A percentile compares a stretch with the other conserved stretches of the same genome.
phyloP scores from a whole-genome alignment of 2,329 filamentous ascomycete genomes.

The Fusarium drepaniforme region DNA sequence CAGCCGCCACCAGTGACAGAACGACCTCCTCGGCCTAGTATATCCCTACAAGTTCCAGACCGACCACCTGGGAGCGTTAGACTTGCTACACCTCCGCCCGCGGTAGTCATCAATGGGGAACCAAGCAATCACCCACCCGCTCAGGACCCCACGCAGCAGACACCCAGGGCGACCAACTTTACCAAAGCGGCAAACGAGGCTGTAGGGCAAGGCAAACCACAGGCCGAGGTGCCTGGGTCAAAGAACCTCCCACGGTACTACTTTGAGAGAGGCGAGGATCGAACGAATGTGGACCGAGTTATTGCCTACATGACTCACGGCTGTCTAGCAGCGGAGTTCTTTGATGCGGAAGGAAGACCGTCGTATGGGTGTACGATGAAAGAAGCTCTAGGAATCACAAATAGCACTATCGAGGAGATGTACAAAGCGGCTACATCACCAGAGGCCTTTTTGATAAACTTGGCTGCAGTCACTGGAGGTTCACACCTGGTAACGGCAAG shows the following conservation, averaged over 20 bases:
- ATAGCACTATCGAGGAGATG: conserved; percentile 65
- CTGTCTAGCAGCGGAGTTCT: conserved; percentile 64
- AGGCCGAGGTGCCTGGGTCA: conserved; percentile 2
- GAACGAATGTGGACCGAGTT: conserved; percentile 69
- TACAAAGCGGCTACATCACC: conserved; percentile 62
- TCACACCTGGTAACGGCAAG: conserved; percentile 60
- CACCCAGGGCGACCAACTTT: conserved; percentile 26
- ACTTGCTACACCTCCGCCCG: conserved; percentile 68
- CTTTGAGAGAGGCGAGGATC: conserved; percentile 56
- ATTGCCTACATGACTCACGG: conserved; percentile 66
- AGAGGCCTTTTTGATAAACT: conserved; percentile 70
- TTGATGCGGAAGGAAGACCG: conserved; percentile 58
- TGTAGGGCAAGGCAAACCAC: conserved; percentile 12
- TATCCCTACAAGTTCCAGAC: conserved; percentile 59
- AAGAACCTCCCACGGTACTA: conserved; percentile 46
- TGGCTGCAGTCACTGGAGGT: conserved; percentile 68
- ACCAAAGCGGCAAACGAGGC: conserved; percentile 38
- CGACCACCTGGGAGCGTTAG: conserved; percentile 70
- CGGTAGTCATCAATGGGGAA: conserved; percentile 39
- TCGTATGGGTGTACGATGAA: conserved; percentile 60
- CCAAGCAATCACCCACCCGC: background rate
- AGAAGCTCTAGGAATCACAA: conserved; percentile 67
- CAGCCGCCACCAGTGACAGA: conserved; percentile 25
- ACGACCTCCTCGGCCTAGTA: conserved; percentile 52
- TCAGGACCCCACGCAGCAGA: background rate